A percentile compares a stretch with the other conserved stretches of the same genome.
Evolutionary conservation across 2,329 filamentous ascomycete species (phyloP).

Genomic region (Arthrobotrys entomopaga): DNA sequence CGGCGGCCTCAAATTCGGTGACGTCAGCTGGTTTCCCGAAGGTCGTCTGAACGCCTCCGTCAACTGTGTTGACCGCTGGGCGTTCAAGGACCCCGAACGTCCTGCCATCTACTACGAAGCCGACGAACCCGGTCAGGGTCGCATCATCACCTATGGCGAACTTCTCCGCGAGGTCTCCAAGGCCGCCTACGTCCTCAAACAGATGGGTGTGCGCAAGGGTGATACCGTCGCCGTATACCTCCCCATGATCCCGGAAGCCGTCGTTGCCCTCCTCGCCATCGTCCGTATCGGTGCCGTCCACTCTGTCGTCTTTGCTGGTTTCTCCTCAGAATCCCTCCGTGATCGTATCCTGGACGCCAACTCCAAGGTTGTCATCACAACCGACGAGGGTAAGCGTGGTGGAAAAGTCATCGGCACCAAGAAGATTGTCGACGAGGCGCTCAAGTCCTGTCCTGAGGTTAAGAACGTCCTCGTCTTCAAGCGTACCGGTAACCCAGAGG

Average conservation of each 20-base stretch:
- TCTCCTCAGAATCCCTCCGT: slow-evolving; percentile 93
- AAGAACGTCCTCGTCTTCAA: slow-evolving; percentile 89
- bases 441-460: slow-evolving; percentile 94
- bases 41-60: slow-evolving; percentile 93
- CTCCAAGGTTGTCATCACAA: slow-evolving; percentile 93
- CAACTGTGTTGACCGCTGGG: slow-evolving; percentile 97
- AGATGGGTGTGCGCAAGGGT: slow-evolving; percentile 96
- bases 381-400: slow-evolving; percentile 96
- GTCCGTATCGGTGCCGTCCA: slow-evolving; percentile 92
- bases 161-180: slow-evolving; percentile 90
- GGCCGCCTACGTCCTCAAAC: slow-evolving; percentile 85
- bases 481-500: slow-evolving; percentile 84
- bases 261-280: slow-evolving; percentile 91
- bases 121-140: slow-evolving; percentile 86
- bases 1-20: slow-evolving; percentile 80
- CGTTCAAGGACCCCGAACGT: slow-evolving; percentile 91
- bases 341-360: slow-evolving; percentile 92
- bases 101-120: slow-evolving; percentile 99
- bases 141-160: slow-evolving; percentile 90
- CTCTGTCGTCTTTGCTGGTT: slow-evolving; percentile 97
- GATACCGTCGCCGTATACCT: slow-evolving; percentile 97
- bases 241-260: slow-evolving; percentile 97
- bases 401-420: slow-evolving; percentile 98
- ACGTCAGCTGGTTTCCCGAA: slow-evolving; percentile 94
- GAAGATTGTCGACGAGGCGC: slow-evolving; percentile 97